phyloP scores from a whole-genome alignment of 495 filamentous ascomycete genomes.

The Cercophora newfieldiana region DNA sequence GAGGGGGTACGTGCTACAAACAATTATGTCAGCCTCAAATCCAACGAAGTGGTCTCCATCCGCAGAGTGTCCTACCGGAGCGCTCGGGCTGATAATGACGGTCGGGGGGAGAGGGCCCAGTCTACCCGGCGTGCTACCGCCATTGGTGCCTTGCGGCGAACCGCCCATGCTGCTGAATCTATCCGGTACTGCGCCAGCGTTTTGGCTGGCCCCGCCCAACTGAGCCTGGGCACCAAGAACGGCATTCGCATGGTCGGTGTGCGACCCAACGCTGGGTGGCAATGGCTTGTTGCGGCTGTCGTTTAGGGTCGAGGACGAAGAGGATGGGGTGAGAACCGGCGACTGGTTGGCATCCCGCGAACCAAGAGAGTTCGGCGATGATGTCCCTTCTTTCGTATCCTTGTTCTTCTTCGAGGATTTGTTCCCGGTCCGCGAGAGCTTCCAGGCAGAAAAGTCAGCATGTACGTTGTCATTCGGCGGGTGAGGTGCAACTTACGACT shows the following conservation, averaged over 20 bases:
- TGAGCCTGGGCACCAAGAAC: slow-evolving; percentile 44
- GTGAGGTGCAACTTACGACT: slow-evolving; percentile 72
- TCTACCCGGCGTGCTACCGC: slow-evolving; percentile 67
- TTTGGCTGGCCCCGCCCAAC: slow-evolving; percentile 25
- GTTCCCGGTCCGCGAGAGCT: slow-evolving; percentile 92
- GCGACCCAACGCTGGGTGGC: slow-evolving; percentile 64
- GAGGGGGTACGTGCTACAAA: slow-evolving; percentile 82
- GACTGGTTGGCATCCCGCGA: slow-evolving; percentile 57
- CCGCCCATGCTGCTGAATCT: slow-evolving; percentile 44
- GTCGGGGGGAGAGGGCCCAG: slow-evolving; percentile 77
- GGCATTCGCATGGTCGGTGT: slow-evolving; percentile 44
- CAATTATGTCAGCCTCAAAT: slow-evolving; percentile 26
- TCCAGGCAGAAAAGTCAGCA: slow-evolving; percentile 40
- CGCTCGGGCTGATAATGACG: slow-evolving; percentile 93
- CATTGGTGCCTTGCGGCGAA: slow-evolving; percentile 51
- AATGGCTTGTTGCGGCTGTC: slow-evolving; percentile 82
- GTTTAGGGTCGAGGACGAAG: slow-evolving; percentile 83
- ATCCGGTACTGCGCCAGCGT: slow-evolving; percentile 38
- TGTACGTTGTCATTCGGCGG: neutral
- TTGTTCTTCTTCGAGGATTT: slow-evolving; percentile 96
- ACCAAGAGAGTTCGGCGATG: slow-evolving; percentile 66
- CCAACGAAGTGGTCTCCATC: slow-evolving; percentile 9
- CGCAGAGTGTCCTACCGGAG: slow-evolving; percentile 67
- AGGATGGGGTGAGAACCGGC: slow-evolving; percentile 68
- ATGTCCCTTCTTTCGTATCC: slow-evolving; percentile 71